Base-by-base conservation (phyloP, 1,139 yeast species). In the Diutina rugosa region DNA sequence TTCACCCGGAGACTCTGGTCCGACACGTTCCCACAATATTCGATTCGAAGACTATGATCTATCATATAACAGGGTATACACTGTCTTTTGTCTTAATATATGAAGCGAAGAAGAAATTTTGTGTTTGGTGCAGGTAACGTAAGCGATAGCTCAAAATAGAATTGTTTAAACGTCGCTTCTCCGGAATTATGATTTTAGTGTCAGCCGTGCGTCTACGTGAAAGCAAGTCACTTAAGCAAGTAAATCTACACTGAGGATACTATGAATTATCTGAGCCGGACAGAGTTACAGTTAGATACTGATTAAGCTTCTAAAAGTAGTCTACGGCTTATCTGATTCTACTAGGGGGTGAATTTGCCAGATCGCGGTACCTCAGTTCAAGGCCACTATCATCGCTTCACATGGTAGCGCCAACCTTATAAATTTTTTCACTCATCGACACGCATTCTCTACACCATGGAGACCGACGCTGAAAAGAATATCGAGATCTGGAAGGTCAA, bases 401-500 rank as follows among this genome's bases (percentile, higher is more conserved):
- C 51, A 47, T 47, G 51, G 51, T 47, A 47, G 51, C 51, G 51
- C 51, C 8, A 28, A 8, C 32, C 18, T 30, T 14, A 29, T 30
- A 32, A 49, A 49, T 14, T 32, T 49, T 49, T 49, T 49, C 32
- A 26, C 30, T 26, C 30, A 46, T 21, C 53, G 53, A 49, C 53
- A 32, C 44, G 53, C 32, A 49, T 18, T 12, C 38, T n/a, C 21
- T 14, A 26, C 48, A 45, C 52, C 58, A 62, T 60, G 56, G 57
- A 57, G 54, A 62, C 58, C 51, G 95, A 87, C 62, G 97, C 97
- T 56, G 98, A 93, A 71, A 90, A 88, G 77, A 91, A 90, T 75
- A 93, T 93, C 71, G 97, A 93, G 78, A 90, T 93, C 77, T 93
- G 99, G 99, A 93, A 93, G 84, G 86, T 93, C 80, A 91, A 91